Percentiles rank a stretch among this genome's conserved stretches.
Conservation (phyloP, 768 basidiomycete genomes). For the Kwoniella botswanensis region DNA sequence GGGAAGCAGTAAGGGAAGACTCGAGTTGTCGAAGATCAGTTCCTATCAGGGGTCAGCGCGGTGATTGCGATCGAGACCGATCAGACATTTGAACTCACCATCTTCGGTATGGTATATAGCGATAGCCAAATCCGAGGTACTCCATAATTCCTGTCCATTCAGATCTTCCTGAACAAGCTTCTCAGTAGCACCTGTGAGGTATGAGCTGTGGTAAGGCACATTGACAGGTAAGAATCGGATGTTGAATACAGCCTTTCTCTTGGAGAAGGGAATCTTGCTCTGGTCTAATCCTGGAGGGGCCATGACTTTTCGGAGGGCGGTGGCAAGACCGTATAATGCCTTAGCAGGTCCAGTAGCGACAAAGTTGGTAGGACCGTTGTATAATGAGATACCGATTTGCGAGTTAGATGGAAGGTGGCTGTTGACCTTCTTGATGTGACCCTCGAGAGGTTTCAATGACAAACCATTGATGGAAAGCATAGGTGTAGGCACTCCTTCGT, state of each 20-base stretch:
- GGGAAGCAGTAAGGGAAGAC: constrained; percentile 79
- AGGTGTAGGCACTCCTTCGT: constrained; percentile 89
- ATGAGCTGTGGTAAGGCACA: constrained; percentile 93
- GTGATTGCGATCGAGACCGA: constrained; percentile 17
- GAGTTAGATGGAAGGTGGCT: constrained; percentile 77
- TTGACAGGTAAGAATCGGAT: constrained; percentile 93
- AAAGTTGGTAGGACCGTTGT: constrained; percentile 88
- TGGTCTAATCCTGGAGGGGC: constrained; percentile 88
- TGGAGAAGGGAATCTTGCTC: constrained; percentile 87
- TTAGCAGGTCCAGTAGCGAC: constrained; percentile 91
- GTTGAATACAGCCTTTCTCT: constrained; percentile 90
- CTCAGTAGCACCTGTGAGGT: constrained; percentile 75
- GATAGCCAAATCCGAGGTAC: constrained; percentile 68
- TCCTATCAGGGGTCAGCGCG: constrained; percentile 63
- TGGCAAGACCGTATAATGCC: constrained; percentile 92
- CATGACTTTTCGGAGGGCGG: constrained; percentile 83
- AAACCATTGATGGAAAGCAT: constrained; percentile 93
- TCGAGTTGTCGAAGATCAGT: constrained; percentile 74
- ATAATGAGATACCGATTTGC: constrained; percentile 80
- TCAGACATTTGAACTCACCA: constrained; percentile 65
- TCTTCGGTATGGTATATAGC: constrained; percentile 91
- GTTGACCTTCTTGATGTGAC: constrained; percentile 85
- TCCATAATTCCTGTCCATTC: constrained; percentile 77
- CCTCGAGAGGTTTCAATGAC: constrained; percentile 70
- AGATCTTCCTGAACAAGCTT: constrained; percentile 78